A percentile compares a stretch with the other conserved stretches of the same genome.
These are phyloP conservation scores for Omphalotus olearius DNA, from an alignment of 1,284 basidiomycete species.

Conservation along the genomic window DNA sequence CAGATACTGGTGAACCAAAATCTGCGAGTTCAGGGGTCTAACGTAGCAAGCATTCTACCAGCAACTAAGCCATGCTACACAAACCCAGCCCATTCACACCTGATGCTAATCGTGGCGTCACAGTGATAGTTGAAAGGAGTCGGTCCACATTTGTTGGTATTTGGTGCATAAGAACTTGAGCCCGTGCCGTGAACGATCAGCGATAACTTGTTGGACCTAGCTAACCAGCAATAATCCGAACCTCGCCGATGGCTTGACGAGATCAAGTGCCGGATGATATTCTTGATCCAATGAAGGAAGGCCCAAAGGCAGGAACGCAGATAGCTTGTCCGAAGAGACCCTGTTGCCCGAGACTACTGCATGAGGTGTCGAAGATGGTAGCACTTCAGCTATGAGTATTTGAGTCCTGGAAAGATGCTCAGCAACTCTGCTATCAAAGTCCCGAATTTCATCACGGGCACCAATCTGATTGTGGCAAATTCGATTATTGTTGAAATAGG, in stretches of 20 bases:
- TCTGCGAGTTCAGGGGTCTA: too few relatives aligned
- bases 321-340: slow-evolving; percentile 27
- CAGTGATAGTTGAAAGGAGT: too few relatives aligned
- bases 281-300: slow-evolving; percentile 39
- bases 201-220: slow-evolving; percentile 15
- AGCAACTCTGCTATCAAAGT: slow-evolving; percentile 11
- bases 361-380: slow-evolving; percentile 28
- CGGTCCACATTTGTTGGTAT: neutral
- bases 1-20: too few relatives aligned
- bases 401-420: slow-evolving; percentile 42
- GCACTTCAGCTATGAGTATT: slow-evolving; percentile 41
- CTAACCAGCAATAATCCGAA: slow-evolving; percentile 43
- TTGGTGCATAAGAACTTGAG: neutral
- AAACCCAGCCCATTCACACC: too few relatives aligned
- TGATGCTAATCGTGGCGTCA: neutral
- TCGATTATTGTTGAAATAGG: too few relatives aligned
- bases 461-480: slow-evolving; percentile 10
- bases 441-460: neutral
- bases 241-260: slow-evolving; percentile 52
- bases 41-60: too few relatives aligned
- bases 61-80: too few relatives aligned
- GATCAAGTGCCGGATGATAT: slow-evolving; percentile 40
- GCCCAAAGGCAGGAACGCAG: slow-evolving; percentile 39
- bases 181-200: neutral
- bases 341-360: slow-evolving; percentile 1